Conservation (phyloP, 2,329 filamentous ascomycete genomes). For the Ceratocystis eucalypticola region DNA sequence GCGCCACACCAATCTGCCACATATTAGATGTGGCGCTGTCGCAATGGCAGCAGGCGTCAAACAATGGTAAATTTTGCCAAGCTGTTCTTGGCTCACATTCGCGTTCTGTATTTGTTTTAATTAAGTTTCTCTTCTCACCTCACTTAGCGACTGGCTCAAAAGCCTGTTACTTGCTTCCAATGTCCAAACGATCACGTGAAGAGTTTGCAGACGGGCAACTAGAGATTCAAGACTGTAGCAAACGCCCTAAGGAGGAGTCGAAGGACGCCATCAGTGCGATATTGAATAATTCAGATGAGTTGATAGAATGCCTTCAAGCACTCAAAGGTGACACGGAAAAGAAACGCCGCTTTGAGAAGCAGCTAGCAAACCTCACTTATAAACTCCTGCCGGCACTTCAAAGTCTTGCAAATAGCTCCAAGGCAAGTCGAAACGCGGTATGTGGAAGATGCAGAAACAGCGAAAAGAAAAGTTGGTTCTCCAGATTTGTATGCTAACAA, state of each 20-base stretch:
- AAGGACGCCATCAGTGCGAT: conserved; percentile 25
- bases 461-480: background rate
- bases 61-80: conserved; percentile 8
- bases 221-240: conserved; percentile 14
- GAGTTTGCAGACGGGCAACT: conserved; percentile 10
- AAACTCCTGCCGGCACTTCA: conserved; percentile 25
- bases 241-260: conserved; percentile 21
- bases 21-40: conserved; percentile 15
- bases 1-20: conserved; percentile 10
- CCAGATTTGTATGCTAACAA: background rate
- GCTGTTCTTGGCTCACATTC: background rate
- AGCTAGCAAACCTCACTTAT: conserved; percentile 21
- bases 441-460: background rate
- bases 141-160: background rate
- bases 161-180: background rate
- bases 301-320: conserved; percentile 29
- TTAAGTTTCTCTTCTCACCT: background rate
- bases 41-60: background rate
- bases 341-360: conserved; percentile 21
- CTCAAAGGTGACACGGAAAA: conserved; percentile 23
- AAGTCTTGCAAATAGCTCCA: conserved; percentile 18
- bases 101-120: background rate
- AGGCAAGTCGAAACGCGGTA: conserved; percentile 9
- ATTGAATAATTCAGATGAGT: conserved; percentile 28
- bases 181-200: conserved; percentile 19